Evolutionary conservation across 1,139 yeast genomes (phyloP).

Genomic region (Zygosaccharomyces pseudobailii): DNA sequence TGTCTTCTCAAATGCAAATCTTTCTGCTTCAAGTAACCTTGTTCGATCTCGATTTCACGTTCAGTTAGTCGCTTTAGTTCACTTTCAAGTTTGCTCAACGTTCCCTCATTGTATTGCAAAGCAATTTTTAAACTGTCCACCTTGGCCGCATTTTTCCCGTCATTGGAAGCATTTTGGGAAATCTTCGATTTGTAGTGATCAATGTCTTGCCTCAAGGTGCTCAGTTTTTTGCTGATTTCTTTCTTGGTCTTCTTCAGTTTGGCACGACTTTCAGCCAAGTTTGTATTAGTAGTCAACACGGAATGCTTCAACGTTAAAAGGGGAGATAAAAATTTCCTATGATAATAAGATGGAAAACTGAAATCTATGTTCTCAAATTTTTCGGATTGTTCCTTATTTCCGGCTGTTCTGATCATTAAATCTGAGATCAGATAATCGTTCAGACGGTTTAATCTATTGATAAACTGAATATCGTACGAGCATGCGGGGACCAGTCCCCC

Average conservation of each 20-base stretch:
- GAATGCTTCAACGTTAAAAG: conserved; percentile 58
- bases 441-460: conserved; percentile 39
- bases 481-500: conserved; percentile 64
- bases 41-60: conserved; percentile 38
- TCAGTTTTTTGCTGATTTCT: conserved; percentile 54
- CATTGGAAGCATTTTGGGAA: conserved; percentile 42
- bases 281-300: conserved; percentile 55
- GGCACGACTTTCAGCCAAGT: conserved; percentile 45
- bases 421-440: conserved; percentile 41
- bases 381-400: conserved; percentile 15
- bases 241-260: conserved; percentile 56
- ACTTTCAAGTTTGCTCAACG: conserved; percentile 38
- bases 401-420: conserved; percentile 41
- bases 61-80: conserved; percentile 33
- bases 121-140: conserved; percentile 41
- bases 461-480: conserved; percentile 62
- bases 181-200: conserved; percentile 51
- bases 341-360: conserved; percentile 33
- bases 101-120: conserved; percentile 41
- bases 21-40: conserved; percentile 39
- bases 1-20: conserved; percentile 35
- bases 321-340: conserved; percentile 42
- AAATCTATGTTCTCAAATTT: conserved; percentile 25
- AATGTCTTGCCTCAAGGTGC: conserved; percentile 52
- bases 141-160: conserved; percentile 43